phyloP scores from a whole-genome alignment of 768 basidiomycete genomes.

The Clitopilus passeckerianus region DNA sequence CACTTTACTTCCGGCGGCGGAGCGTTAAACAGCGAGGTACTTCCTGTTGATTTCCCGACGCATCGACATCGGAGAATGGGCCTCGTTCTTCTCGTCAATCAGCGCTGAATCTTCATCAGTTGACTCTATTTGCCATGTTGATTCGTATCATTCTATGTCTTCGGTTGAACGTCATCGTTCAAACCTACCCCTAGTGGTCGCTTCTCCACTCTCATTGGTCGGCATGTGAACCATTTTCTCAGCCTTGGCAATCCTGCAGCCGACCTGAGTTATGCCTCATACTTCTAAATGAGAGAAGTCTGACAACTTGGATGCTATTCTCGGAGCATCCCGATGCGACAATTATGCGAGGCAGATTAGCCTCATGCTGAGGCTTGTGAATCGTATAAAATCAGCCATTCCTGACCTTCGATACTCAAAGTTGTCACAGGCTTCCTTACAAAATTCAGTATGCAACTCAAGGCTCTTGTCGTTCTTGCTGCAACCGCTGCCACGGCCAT shows the following conservation, averaged over 20 bases:
- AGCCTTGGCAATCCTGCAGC: not conserved
- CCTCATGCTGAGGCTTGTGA: not conserved
- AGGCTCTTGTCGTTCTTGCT: slow-evolving; percentile 13
- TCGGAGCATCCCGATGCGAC: slow-evolving; percentile 3
- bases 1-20: not conserved
- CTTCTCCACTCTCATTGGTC: not conserved
- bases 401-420: not conserved
- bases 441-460: slow-evolving; percentile 15
- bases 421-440: not conserved
- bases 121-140: not conserved
- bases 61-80: not conserved
- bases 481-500: slow-evolving; percentile 16
- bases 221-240: not conserved
- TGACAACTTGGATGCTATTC: not conserved
- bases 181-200: not conserved
- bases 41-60: not conserved
- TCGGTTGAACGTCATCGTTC: not conserved
- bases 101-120: not conserved
- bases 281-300: not conserved
- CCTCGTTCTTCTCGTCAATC: not conserved
- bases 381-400: not conserved
- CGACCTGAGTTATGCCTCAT: not conserved
- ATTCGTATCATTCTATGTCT: not conserved
- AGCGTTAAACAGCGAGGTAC: not conserved
- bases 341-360: slow-evolving; percentile 5